phyloP scores from a whole-genome alignment of 1,284 basidiomycete genomes.

The Agaricales sp. region DNA sequence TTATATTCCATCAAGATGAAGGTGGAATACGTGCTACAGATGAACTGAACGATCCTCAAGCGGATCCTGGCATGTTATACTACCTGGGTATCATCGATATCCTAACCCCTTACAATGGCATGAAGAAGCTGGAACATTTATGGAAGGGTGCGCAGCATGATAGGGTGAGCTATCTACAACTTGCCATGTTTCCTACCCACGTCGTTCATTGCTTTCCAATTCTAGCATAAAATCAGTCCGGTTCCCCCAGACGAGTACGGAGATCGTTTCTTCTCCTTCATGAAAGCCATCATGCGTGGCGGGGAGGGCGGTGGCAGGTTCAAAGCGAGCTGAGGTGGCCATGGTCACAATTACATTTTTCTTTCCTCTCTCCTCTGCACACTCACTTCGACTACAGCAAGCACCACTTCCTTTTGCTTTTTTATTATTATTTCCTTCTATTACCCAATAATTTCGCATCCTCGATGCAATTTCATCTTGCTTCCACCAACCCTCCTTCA shows the following conservation, averaged over 20 bases:
- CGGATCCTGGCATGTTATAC: conserved; percentile 65
- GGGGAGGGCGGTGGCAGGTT: conserved; percentile 63
- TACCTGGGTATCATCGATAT: conserved; percentile 95
- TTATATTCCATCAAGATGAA: conserved; percentile 96
- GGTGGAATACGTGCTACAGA: conserved; percentile 89
- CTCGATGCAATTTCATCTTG: too few relatives aligned
- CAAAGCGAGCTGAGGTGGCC: conserved; percentile 16
- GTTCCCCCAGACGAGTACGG: conserved; percentile 81
- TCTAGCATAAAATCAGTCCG: conserved; percentile 86
- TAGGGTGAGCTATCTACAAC: conserved; percentile 45
- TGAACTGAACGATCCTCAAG: conserved; percentile 65
- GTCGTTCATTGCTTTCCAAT: conserved; percentile 8
- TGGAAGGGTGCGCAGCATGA: conserved; percentile 90
- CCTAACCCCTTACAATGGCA: conserved; percentile 74
- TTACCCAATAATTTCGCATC: background rate
- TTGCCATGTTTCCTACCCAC: conserved; percentile 5
- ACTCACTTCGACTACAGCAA: too few relatives aligned
- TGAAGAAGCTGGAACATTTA: conserved; percentile 82
- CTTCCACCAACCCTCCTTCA: background rate
- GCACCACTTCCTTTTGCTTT: background rate
- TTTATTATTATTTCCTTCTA: background rate
- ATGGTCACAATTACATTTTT: background rate
- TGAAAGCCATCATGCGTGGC: conserved; percentile 80
- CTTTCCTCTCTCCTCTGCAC: too few relatives aligned
- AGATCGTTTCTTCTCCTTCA: conserved; percentile 80